These are phyloP conservation scores for Cetraspora pellucida DNA, from an alignment of 192 early-diverging fungal genomes.

Conservation along the genomic window DNA sequence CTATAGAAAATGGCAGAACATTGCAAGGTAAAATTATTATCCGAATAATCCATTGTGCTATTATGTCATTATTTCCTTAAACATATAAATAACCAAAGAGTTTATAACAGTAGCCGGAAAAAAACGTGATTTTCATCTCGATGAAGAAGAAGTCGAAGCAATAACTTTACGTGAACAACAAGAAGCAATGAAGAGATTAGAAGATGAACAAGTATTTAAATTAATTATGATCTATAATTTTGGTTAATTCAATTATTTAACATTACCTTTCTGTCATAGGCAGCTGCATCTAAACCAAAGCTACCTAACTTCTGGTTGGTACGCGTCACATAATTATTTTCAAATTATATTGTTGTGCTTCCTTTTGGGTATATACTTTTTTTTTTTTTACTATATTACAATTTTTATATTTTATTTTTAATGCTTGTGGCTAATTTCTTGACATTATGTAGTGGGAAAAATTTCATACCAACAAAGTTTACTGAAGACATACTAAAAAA, in stretches of 20 bases:
- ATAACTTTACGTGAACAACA: conserved; percentile 40
- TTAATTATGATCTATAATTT: not conserved
- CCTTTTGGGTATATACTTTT: not conserved
- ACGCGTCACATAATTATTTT: not conserved
- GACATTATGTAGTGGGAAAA: conserved; percentile 57
- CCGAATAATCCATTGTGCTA: not conserved
- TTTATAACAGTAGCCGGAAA: conserved; percentile 19
- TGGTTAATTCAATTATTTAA: not conserved
- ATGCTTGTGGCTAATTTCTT: not conserved
- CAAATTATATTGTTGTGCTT: not conserved
- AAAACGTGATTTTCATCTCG: conserved; percentile 44
- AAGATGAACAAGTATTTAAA: conserved; percentile 37
- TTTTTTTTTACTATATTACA: not conserved
- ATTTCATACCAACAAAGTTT: conserved; percentile 67
- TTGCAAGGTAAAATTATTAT: conserved; percentile 14
- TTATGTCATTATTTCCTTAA: not conserved
- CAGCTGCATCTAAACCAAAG: conserved; percentile 45
- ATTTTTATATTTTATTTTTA: not conserved
- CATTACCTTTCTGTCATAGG: not conserved
- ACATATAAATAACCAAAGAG: not conserved
- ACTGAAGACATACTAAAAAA: conserved; percentile 48
- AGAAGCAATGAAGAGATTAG: conserved; percentile 38
- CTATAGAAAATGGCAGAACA: not conserved
- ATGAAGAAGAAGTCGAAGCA: conserved; percentile 34
- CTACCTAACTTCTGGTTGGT: conserved; percentile 42